phyloP scores from a whole-genome alignment of 2,329 filamentous ascomycete genomes.

The Hypoxylon sp. region DNA sequence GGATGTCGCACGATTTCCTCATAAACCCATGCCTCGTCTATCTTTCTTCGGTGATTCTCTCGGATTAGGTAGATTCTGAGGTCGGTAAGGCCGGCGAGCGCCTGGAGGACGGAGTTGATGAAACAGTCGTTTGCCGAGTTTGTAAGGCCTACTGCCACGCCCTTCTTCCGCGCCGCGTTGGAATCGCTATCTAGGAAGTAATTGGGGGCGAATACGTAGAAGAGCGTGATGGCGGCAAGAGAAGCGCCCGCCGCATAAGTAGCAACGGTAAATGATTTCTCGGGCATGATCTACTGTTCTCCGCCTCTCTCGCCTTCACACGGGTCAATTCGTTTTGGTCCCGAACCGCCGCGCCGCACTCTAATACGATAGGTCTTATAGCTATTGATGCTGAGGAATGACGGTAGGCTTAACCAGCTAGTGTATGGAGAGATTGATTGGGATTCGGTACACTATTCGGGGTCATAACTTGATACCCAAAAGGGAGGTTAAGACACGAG shows the following conservation, averaged over 20 bases:
- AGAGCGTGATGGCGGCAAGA: conserved; percentile 91
- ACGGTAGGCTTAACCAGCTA: background rate
- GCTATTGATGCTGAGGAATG: conserved; percentile 24
- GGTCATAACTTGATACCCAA: conserved; percentile 28
- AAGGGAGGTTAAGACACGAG: conserved; percentile 9
- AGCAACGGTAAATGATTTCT: conserved; percentile 85
- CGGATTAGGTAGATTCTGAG: conserved; percentile 92
- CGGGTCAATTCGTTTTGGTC: conserved; percentile 23
- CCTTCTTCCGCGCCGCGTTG: conserved; percentile 78
- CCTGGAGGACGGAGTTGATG: conserved; percentile 97
- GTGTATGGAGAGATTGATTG: conserved; percentile 10
- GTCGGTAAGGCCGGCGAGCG: conserved; percentile 89
- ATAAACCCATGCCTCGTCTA: conserved; percentile 86
- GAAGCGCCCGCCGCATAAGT: conserved; percentile 96
- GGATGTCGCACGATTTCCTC: conserved; percentile 68
- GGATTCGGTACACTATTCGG: conserved; percentile 13
- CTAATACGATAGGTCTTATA: conserved; percentile 6
- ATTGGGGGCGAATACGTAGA: conserved; percentile 98
- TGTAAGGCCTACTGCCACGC: conserved; percentile 82
- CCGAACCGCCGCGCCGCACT: conserved; percentile 10
- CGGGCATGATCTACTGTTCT: conserved; percentile 72
- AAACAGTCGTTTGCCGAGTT: conserved; percentile 97
- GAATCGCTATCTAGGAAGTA: conserved; percentile 92
- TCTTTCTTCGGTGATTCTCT: conserved; percentile 85
- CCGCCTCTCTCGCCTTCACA: conserved; percentile 8